phyloP scores from a whole-genome alignment of 371 early-diverging fungal genomes.

The Lichtheimia hyalospora region DNA sequence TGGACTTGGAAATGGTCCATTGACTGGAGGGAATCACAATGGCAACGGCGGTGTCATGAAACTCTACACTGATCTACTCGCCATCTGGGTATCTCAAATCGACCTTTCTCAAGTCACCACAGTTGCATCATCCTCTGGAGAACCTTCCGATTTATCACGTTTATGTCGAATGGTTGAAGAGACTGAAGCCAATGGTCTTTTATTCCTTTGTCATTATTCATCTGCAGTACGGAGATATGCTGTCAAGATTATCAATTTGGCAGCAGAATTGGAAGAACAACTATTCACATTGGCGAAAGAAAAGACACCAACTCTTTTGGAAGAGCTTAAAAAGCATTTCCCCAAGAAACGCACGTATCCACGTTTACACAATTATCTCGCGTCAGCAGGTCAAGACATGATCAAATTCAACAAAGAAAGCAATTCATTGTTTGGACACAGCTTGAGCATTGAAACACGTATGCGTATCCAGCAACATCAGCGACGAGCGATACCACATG shows the following conservation, averaged over 20 bases:
- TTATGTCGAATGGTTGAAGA: conserved; percentile 56
- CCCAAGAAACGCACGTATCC: conserved; percentile 13
- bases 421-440: conserved; percentile 41
- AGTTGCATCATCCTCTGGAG: conserved; percentile 10
- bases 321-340: conserved; percentile 8
- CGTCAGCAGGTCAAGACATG: conserved; percentile 46
- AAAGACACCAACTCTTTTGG: conserved; percentile 7
- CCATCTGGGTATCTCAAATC: conserved; percentile 41
- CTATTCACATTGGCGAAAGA: conserved; percentile 21
- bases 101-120: conserved; percentile 23
- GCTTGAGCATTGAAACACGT: conserved; percentile 42
- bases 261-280: conserved; percentile 51
- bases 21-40: conserved; percentile 12
- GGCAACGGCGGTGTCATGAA: conserved; percentile 36
- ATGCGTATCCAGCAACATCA: conserved; percentile 56
- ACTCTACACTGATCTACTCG: conserved; percentile 40
- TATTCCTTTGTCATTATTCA: conserved; percentile 70
- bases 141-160: not conserved
- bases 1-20: conserved; percentile 38
- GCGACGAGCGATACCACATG: conserved; percentile 26
- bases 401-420: conserved; percentile 56
- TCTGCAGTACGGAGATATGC: conserved; percentile 60
- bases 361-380: conserved; percentile 45
- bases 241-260: conserved; percentile 58
- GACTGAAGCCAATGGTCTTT: conserved; percentile 74